These are phyloP conservation scores for Neoboletus magnificus DNA, from an alignment of 768 basidiomycete genomes.

Conservation along the genomic window DNA sequence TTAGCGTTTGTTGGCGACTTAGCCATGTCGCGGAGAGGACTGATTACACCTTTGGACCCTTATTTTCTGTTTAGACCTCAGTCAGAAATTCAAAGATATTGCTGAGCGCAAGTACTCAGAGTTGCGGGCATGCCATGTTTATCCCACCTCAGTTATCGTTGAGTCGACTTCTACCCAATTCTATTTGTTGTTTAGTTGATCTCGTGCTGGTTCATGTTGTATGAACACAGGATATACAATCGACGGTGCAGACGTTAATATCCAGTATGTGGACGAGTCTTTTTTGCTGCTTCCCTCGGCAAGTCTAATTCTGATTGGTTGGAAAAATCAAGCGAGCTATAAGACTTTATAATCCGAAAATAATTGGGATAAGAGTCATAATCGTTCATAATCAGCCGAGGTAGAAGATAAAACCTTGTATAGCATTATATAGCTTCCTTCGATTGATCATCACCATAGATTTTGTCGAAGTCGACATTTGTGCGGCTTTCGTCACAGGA, in stretches of 20 bases:
- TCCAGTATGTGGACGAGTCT: conserved; percentile 37
- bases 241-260: conserved; percentile 56
- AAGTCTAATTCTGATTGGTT: no score
- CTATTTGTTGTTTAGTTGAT: neutral
- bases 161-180: conserved; percentile 20
- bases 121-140: conserved; percentile 56
- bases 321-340: no score
- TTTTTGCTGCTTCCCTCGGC: neutral
- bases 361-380: no score
- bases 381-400: no score
- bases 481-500: no score
- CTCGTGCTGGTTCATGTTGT: neutral
- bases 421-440: no score
- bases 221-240: conserved; percentile 55
- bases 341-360: no score
- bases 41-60: neutral
- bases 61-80: conserved; percentile 44
- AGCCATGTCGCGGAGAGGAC: neutral
- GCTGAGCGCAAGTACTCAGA: conserved; percentile 54
- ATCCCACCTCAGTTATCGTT: conserved; percentile 68
- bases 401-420: no score
- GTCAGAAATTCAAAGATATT: conserved; percentile 67
- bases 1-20: neutral
- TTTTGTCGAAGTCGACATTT: no score
- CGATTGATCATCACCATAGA: no score